Evolutionary conservation across 2,329 filamentous ascomycete genomes (phyloP), one percentile per base, ranked within the genome.

Genomic region (Paraphoma chrysanthemicola): DNA sequence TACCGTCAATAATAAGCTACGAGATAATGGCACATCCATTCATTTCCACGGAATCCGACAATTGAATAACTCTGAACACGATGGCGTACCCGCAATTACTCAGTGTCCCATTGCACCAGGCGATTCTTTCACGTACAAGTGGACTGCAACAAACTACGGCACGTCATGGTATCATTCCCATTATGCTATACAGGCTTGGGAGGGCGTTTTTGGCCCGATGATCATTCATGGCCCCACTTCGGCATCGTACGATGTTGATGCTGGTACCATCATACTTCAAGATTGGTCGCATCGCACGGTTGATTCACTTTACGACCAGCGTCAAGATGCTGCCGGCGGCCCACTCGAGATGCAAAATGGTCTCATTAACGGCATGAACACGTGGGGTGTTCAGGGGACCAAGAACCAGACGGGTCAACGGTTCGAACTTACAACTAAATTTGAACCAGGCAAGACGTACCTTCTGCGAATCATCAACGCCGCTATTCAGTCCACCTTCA

Each of bases 51-150:
- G 82, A 0, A 62, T 84, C 23, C 71, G 78, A 14, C 79, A 81
- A 59, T 53, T 72, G 3, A 49, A 86, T 18, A 88, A 85, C 0
- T 84, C 81, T 9, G 80, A 88, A 48, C 91, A 92, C 87, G 91
- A 94, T 73, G 91, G 91, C 8, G 81, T 89, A 46, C 92, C 93
- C 88, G 90, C 93, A 71, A 90, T 91, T 0, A 86, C 88, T 0
- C 89, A 75, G 48, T 71, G 69, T 29, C 69, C 68, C 0, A 88
- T 92, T 45, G 81, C 85, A 0, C 86, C 89, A 0, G 86, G 86
- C 1, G 77, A 81, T 2, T 85, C 79, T 1, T 89, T 90, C 59
- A 86, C 83, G 0, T 93, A 92, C 71, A 84, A 84, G 14, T 92
- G 92, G 70, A 86, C 85, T 0, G 82, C 53, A 68, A 82, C 56